Conservation (phyloP, 2,329 filamentous ascomycete species). For the Curvularia hawaiiensis region DNA sequence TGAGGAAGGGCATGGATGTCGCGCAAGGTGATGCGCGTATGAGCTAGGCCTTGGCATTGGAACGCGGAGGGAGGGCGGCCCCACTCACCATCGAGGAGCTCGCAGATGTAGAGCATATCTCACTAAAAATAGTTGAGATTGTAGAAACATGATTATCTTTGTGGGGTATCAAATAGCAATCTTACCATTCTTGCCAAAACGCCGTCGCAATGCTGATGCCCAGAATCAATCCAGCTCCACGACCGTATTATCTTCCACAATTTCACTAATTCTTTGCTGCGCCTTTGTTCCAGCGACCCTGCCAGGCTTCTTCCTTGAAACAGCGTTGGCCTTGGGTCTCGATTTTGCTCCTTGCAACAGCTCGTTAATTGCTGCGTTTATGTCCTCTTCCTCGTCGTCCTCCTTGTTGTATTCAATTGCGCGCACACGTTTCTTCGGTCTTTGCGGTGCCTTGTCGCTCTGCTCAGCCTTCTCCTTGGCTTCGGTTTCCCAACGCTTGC, state of each 20-base stretch:
- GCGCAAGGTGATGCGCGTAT: constrained; percentile 2
- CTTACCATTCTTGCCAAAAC: not conserved
- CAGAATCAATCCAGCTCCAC: constrained; percentile 34
- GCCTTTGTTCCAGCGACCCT: constrained; percentile 15
- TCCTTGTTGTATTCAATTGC: constrained; percentile 29
- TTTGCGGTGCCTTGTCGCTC: constrained; percentile 17
- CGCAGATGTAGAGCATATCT: not conserved
- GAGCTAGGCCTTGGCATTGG: constrained; percentile 6
- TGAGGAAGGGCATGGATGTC: not conserved
- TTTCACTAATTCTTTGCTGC: constrained; percentile 27
- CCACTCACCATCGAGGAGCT: not conserved
- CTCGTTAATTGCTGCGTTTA: constrained; percentile 1
- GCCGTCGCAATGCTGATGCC: constrained; percentile 3
- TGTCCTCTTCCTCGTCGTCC: not conserved
- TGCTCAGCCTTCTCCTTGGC: constrained; percentile 36
- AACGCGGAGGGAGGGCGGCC: not conserved
- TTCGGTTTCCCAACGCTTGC: constrained; percentile 52
- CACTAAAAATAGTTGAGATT: not conserved
- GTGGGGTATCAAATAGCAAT: constrained; percentile 15
- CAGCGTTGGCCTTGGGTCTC: not conserved
- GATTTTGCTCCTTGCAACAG: constrained; percentile 12
- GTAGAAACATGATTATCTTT: not conserved
- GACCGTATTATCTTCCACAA: constrained; percentile 26
- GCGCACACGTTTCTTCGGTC: constrained; percentile 37
- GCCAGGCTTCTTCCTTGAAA: constrained; percentile 8